Conservation (phyloP, 805 yeast genomes). For the Metschnikowia lachancei region DNA sequence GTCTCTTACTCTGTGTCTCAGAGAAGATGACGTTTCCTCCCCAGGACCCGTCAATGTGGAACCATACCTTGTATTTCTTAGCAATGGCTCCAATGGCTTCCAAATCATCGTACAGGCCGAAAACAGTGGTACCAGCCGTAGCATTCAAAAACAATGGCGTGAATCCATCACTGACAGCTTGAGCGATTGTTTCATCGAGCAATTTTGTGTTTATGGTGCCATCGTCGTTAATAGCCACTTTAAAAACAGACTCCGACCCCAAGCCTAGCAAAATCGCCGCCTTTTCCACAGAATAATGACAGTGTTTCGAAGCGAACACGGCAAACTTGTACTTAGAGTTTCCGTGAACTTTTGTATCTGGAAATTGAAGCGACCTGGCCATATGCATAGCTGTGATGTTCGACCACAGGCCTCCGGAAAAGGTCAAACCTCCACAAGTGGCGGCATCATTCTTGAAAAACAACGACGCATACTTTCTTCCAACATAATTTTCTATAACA, state of each 20-base stretch:
- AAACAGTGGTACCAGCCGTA: slow-evolving; percentile 88
- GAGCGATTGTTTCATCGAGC: slow-evolving; percentile 44
- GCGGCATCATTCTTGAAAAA: slow-evolving; percentile 47
- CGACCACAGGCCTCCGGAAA: slow-evolving; percentile 87
- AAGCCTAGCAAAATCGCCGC: slow-evolving; percentile 75
- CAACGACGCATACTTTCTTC: slow-evolving; percentile 62
- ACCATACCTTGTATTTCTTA: slow-evolving; percentile 58
- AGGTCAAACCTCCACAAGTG: slow-evolving; percentile 76
- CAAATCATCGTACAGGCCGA: slow-evolving; percentile 77
- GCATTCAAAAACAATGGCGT: slow-evolving; percentile 76
- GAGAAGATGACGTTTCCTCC: slow-evolving; percentile 83
- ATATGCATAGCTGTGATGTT: slow-evolving; percentile 73
- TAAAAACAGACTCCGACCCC: slow-evolving; percentile 61
- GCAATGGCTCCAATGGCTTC: slow-evolving; percentile 53
- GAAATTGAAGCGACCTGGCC: slow-evolving; percentile 67
- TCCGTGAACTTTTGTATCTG: slow-evolving; percentile 67
- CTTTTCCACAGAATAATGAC: slow-evolving; percentile 78
- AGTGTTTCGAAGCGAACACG: slow-evolving; percentile 65
- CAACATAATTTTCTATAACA: slow-evolving; percentile 66
- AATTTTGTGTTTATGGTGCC: slow-evolving; percentile 57
- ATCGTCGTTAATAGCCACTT: slow-evolving; percentile 52
- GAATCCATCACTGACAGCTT: slow-evolving; percentile 50
- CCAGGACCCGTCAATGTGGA: slow-evolving; percentile 89
- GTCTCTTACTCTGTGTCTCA: slow-evolving; percentile 38
- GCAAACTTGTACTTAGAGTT: slow-evolving; percentile 56